A percentile compares a stretch with the other conserved stretches of the same genome.
phyloP scores from a whole-genome alignment of 495 filamentous ascomycete genomes.

The Articulospora tetracladia region DNA sequence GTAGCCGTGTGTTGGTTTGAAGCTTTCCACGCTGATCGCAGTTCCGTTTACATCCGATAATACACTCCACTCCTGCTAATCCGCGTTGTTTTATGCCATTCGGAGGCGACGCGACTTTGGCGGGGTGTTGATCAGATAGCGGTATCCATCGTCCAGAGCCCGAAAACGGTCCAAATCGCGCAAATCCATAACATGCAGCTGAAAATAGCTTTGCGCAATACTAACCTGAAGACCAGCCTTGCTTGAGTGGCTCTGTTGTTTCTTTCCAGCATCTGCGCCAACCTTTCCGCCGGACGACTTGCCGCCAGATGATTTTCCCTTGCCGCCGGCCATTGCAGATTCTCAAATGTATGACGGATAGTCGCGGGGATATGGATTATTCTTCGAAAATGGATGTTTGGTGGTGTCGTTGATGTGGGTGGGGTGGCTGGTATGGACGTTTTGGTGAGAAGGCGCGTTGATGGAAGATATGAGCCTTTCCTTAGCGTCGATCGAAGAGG shows the following conservation, averaged over 20 bases:
- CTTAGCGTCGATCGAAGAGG: constrained; percentile 17
- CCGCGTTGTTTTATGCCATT: not conserved
- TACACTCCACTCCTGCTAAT: not conserved
- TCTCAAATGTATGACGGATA: not conserved
- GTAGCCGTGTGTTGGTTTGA: not conserved
- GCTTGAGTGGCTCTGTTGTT: constrained; percentile 96
- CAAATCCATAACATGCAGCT: not conserved
- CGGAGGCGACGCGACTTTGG: constrained; percentile 23
- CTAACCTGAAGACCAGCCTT: constrained; percentile 98
- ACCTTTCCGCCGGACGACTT: constrained; percentile 84
- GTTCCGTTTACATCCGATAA: not conserved
- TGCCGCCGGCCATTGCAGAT: constrained; percentile 73
- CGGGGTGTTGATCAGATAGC: constrained; percentile 14
- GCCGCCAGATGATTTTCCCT: constrained; percentile 91
- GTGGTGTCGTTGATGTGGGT: constrained; percentile 6
- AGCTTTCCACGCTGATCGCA: not conserved
- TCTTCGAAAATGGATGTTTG: constrained; percentile 11
- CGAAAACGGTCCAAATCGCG: not conserved
- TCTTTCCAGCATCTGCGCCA: constrained; percentile 74
- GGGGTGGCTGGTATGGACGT: constrained; percentile 19
- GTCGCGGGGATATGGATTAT: not conserved
- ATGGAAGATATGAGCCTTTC: constrained; percentile 10
- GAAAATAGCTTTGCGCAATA: constrained; percentile 26
- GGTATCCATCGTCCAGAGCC: not conserved
- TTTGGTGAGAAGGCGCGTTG: constrained; percentile 25